Conservation (phyloP, 73 alveolate species). For the Effrenium voratum region DNA sequence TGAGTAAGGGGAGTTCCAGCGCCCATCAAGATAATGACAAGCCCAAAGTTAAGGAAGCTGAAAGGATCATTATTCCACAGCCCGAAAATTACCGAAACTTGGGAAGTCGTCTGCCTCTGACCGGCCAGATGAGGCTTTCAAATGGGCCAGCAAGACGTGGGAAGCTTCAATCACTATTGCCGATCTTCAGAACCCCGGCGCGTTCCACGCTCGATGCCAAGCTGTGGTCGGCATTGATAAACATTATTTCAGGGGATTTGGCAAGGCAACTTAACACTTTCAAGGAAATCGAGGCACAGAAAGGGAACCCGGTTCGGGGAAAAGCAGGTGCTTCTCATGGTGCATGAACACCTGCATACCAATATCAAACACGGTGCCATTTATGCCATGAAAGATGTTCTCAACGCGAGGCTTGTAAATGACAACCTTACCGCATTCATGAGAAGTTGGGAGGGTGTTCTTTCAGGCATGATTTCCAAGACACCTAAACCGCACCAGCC, state of each 20-base stretch:
- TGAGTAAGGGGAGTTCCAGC: no score
- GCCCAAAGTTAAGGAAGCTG: conserved; percentile 20
- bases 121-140: not conserved
- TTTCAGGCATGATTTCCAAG: not conserved
- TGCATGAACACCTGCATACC: not conserved
- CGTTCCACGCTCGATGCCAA: conserved; percentile 17
- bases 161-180: not conserved
- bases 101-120: not conserved
- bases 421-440: not conserved
- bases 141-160: not conserved
- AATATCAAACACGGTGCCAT: conserved; percentile 7
- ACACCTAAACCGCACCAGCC: not conserved
- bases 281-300: not conserved
- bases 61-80: not conserved
- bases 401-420: not conserved
- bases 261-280: conserved; percentile 33
- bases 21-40: not conserved
- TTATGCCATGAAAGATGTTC: not conserved
- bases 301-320: not conserved
- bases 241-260: not conserved
- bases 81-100: conserved; percentile 8
- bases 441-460: not conserved
- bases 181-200: not conserved
- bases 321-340: not conserved
- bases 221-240: not conserved